These are phyloP conservation scores for Phytophthora pini DNA, from an alignment of 352 stramenopile species.

Conservation along the genomic window DNA sequence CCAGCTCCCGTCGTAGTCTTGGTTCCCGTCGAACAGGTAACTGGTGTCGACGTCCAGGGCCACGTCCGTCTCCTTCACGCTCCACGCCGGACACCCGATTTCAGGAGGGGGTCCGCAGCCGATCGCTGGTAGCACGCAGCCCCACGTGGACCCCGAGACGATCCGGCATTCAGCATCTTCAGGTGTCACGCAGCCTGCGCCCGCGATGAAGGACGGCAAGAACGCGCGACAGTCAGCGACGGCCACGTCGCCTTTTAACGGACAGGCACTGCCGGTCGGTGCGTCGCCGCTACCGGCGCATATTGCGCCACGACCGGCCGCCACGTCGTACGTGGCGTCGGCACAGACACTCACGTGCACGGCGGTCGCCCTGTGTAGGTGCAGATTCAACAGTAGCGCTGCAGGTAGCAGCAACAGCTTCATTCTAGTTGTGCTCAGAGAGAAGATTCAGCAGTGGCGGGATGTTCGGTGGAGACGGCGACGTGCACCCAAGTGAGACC, in stretches of 20 bases:
- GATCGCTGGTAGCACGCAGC: conserved; percentile 42
- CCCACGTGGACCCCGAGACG: conserved; percentile 34
- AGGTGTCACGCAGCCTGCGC: conserved; percentile 27
- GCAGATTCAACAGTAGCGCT: background rate
- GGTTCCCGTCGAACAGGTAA: conserved; percentile 25
- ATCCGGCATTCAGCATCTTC: conserved; percentile 40
- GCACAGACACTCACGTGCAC: conserved; percentile 57
- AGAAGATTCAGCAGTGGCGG: conserved; percentile 21
- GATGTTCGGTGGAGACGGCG: background rate
- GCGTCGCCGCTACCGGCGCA: conserved; percentile 46
- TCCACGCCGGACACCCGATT: conserved; percentile 24
- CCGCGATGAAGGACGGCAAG: conserved; percentile 43
- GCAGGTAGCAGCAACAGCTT: background rate
- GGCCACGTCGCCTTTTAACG: conserved; percentile 49
- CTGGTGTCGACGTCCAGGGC: conserved; percentile 22
- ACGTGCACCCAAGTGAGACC: conserved; percentile 20
- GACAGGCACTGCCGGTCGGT: conserved; percentile 46
- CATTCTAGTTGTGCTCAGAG: conserved; percentile 6
- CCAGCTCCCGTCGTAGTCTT: conserved; percentile 32
- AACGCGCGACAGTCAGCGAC: conserved; percentile 45
- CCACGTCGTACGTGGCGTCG: conserved; percentile 66
- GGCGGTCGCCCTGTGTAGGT: background rate
- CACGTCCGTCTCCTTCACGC: conserved; percentile 9
- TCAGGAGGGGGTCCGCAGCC: conserved; percentile 19
- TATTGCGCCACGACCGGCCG: conserved; percentile 28